phyloP scores from a whole-genome alignment of 1,284 basidiomycete genomes.

The Golubevia pallescens region DNA sequence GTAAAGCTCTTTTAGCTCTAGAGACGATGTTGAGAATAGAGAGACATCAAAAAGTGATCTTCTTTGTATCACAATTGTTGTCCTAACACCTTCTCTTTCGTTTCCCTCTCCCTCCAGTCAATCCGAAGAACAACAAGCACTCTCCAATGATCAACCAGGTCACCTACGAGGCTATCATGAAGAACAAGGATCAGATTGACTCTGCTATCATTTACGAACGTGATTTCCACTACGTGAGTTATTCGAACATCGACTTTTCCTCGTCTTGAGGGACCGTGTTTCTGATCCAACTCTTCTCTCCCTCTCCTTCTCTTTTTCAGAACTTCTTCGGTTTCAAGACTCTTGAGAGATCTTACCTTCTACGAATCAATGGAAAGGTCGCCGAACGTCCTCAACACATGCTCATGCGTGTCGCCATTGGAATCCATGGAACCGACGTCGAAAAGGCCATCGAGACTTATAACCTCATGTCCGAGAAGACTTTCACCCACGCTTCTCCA shows the following conservation, averaged over 20 bases:
- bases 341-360: conserved; percentile 94
- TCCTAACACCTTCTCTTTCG: neutral
- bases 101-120: conserved; percentile 70
- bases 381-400: conserved; percentile 98
- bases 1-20: neutral
- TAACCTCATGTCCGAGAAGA: conserved; percentile 85
- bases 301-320: conserved; percentile 65
- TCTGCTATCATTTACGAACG: conserved; percentile 97
- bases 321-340: conserved; percentile 95
- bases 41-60: no score
- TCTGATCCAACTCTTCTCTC: neutral
- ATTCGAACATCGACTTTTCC: no score
- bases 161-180: conserved; percentile 82
- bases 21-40: no score
- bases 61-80: neutral
- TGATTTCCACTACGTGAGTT: conserved; percentile 81
- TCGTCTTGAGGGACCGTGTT: no score
- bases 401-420: conserved; percentile 99
- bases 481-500: conserved; percentile 95
- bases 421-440: conserved; percentile 90
- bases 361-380: conserved; percentile 90
- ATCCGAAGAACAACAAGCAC: conserved; percentile 84
- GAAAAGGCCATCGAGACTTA: conserved; percentile 86
- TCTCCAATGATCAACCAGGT: conserved; percentile 92
- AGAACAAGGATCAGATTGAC: conserved; percentile 83